These are phyloP conservation scores for Benincasa hispida DNA, from an alignment of 306 rosid species.

Conservation along the genomic window DNA sequence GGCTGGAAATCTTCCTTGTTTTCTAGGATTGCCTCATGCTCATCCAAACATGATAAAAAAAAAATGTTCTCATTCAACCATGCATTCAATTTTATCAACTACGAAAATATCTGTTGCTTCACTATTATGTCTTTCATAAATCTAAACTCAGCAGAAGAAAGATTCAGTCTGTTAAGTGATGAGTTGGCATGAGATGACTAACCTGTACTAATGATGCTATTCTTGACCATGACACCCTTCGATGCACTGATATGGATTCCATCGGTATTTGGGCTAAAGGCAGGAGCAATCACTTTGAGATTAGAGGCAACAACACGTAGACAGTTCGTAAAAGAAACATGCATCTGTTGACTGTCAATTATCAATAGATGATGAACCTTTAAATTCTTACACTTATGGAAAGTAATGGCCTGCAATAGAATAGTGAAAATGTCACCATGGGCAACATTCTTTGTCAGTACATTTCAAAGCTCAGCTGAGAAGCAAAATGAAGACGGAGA, in stretches of 20 bases:
- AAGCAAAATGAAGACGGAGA: slow-evolving; percentile 1
- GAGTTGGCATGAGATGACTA: slow-evolving; percentile 1
- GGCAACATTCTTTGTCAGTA: background rate
- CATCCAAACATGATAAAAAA: background rate
- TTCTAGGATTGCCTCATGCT: background rate
- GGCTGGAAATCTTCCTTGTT: background rate
- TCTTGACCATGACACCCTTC: slow-evolving; percentile 36
- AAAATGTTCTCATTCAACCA: background rate
- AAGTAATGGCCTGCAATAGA: slow-evolving; percentile 65
- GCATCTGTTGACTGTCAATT: slow-evolving; percentile 81
- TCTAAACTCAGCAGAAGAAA: background rate
- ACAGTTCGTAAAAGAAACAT: slow-evolving; percentile 55
- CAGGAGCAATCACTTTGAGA: slow-evolving; percentile 59
- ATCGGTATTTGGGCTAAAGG: slow-evolving; percentile 78
- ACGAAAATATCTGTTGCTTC: background rate
- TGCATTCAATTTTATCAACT: background rate
- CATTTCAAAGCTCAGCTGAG: background rate
- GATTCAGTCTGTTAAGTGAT: too few species aligned
- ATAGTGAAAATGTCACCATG: slow-evolving; percentile 6
- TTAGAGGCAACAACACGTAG: slow-evolving; percentile 47
- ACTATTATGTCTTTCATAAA: background rate
- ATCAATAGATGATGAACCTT: slow-evolving; percentile 38
- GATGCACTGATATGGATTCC: slow-evolving; percentile 82
- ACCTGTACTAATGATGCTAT: slow-evolving; percentile 63
- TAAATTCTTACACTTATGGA: slow-evolving; percentile 63